Conservation (phyloP, 768 basidiomycete genomes). For the Suillus discolor region DNA sequence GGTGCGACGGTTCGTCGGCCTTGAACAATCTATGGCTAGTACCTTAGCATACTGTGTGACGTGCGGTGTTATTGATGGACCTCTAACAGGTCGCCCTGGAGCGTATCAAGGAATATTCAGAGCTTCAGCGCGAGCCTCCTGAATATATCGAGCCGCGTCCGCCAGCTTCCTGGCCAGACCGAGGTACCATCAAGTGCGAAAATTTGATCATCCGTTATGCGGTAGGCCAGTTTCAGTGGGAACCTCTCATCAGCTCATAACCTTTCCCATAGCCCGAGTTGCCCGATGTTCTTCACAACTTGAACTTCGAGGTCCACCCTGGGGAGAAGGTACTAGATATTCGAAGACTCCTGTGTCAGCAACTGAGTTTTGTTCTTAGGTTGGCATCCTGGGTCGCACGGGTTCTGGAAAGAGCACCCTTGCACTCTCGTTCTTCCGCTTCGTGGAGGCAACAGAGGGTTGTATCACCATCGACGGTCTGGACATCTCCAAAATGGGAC, state of each 20-base stretch:
- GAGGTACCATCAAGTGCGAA: constrained; percentile 69
- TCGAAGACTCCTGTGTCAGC: not conserved
- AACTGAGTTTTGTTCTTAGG: constrained; percentile 33
- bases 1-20: constrained; percentile 80
- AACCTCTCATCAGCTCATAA: not conserved
- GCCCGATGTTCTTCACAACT: constrained; percentile 79
- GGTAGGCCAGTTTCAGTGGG: constrained; percentile 43
- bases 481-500: constrained; percentile 77
- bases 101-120: constrained; percentile 90
- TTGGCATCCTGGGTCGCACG: constrained; percentile 73
- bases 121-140: constrained; percentile 72
- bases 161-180: constrained; percentile 73
- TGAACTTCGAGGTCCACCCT: constrained; percentile 73
- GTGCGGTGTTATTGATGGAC: constrained; percentile 4
- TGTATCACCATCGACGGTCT: constrained; percentile 75
- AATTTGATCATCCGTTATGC: constrained; percentile 79
- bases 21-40: constrained; percentile 89
- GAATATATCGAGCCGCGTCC: constrained; percentile 91
- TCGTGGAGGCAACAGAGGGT: constrained; percentile 85
- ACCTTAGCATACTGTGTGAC: not conserved
- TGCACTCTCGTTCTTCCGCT: constrained; percentile 85
- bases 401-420: constrained; percentile 80
- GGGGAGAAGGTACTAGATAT: constrained; percentile 64
- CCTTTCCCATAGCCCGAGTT: constrained; percentile 65
- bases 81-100: constrained; percentile 71